These are phyloP conservation scores for Neurospora pannonica DNA, from an alignment of 495 filamentous ascomycete species.

Conservation along the genomic window DNA sequence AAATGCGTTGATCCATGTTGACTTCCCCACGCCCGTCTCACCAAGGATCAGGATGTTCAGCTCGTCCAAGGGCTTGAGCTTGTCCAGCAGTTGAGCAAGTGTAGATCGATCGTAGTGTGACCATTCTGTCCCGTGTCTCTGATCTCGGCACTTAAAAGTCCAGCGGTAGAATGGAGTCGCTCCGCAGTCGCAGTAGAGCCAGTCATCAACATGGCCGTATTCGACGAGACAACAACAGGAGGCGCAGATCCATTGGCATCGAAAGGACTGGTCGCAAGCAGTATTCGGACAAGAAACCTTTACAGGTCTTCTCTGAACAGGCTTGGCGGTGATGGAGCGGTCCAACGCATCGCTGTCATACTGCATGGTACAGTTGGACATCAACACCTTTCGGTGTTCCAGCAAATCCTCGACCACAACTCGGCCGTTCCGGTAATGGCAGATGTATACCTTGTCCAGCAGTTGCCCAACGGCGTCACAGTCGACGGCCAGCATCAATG, in stretches of 20 bases:
- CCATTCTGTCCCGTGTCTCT: conserved; percentile 10
- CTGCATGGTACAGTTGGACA: conserved; percentile 14
- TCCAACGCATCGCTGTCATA: conserved; percentile 6
- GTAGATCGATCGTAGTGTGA: background rate
- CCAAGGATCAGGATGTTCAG: conserved; percentile 38
- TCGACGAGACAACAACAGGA: conserved; percentile 19
- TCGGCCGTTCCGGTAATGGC: conserved; percentile 6
- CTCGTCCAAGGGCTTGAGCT: conserved; percentile 13
- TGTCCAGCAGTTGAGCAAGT: background rate
- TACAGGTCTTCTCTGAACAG: conserved; percentile 15
- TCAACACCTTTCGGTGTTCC: conserved; percentile 9
- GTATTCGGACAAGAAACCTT: conserved; percentile 22
- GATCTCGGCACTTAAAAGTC: conserved; percentile 24
- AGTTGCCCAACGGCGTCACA: conserved; percentile 8
- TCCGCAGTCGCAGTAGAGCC: conserved; percentile 32
- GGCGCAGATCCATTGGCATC: conserved; percentile 24
- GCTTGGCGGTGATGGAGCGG: conserved; percentile 4
- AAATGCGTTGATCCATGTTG: conserved; percentile 39
- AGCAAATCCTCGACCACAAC: conserved; percentile 12
- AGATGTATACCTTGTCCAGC: conserved; percentile 9
- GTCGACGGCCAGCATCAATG: conserved; percentile 14
- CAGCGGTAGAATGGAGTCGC: conserved; percentile 9
- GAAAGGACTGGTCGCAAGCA: background rate
- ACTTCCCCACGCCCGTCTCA: conserved; percentile 36
- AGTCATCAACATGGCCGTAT: conserved; percentile 23